Base-by-base conservation (phyloP, 2,329 filamentous ascomycete genomes). In the Ascochyta koolunga region DNA sequence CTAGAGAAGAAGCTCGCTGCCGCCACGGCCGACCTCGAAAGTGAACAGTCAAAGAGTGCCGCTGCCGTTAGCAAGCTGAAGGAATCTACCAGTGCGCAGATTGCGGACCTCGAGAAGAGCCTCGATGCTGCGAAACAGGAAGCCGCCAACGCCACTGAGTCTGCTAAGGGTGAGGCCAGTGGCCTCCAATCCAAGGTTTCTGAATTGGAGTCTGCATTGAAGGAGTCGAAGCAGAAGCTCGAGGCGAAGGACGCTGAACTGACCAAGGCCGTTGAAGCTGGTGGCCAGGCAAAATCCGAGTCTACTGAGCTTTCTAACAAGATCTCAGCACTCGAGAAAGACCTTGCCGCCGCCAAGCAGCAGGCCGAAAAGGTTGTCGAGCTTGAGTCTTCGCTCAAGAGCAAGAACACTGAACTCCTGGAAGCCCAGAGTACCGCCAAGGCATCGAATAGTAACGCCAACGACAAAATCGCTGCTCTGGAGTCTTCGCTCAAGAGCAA, bases 261-360 rank as follows among this genome's bases (percentile, higher is more conserved):
- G 22, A 47, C 63, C 10, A 60, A 66, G 41, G 58, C 65, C 2
- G 41, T 44, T 33, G 50, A 45, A 36, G 56, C 50, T 51, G 50
- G 48, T 27, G 36, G 52, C 21, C 22, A 19, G 16, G 41, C 51
- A 13, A 50, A 54, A 42, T 96, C 93, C 21, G 25, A 47, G 22
- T 24, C 46, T 13, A 49, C 25, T 18, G 50, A 50, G 22, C 39
- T 54, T 21, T 33, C 50, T 24, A 46, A 11, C 21, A 60, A 60
- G 54, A 21, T 50, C 13, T 25, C 46, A 9, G 32, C 59, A 19
- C 58, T 63, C 16, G 58, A 62, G 37, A 57, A 52, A 53, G 50
- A 24, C 38, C 49, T 50, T 24, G 40, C 53, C 22, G 22, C 31
- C 18, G 33, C 40, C 21, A 44, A 48, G 41, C 10, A 54, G 22